Conservation (phyloP, 495 filamentous ascomycete species). For the Aspergillus mulundensis region DNA sequence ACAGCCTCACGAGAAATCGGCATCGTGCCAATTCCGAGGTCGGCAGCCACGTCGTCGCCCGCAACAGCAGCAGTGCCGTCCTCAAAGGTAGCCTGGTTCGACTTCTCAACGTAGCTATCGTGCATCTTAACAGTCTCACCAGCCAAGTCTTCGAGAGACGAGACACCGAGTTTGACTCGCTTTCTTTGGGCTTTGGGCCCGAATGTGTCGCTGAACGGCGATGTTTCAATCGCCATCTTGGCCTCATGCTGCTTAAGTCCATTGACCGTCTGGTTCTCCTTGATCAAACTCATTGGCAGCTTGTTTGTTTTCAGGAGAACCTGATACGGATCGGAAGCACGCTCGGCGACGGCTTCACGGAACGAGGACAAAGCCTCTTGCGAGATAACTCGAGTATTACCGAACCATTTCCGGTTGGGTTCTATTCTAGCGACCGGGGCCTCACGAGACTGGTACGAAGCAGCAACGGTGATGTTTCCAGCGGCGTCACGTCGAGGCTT, state of each 20-base stretch:
- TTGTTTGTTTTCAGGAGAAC: constrained; percentile 94
- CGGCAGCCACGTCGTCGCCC: constrained; percentile 49
- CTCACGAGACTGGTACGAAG: constrained; percentile 75
- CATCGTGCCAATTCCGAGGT: constrained; percentile 44
- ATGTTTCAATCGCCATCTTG: constrained; percentile 86
- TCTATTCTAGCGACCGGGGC: constrained; percentile 84
- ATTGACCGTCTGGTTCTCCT: constrained; percentile 60
- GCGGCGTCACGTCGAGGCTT: constrained; percentile 68
- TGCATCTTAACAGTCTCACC: constrained; percentile 72
- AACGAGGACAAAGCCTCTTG: constrained; percentile 72
- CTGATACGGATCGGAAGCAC: constrained; percentile 84
- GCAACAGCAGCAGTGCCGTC: constrained; percentile 59
- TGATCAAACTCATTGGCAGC: constrained; percentile 77
- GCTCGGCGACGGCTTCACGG: constrained; percentile 87
- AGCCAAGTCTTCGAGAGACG: constrained; percentile 75
- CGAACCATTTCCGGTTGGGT: constrained; percentile 87
- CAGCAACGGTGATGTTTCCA: constrained; percentile 77
- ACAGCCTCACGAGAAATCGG: constrained; percentile 78
- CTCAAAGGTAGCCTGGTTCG: constrained; percentile 66
- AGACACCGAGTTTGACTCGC: constrained; percentile 79
- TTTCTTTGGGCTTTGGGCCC: constrained; percentile 92
- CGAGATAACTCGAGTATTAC: constrained; percentile 66
- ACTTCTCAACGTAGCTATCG: constrained; percentile 70
- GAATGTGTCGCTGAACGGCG: constrained; percentile 84
- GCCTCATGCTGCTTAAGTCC: constrained; percentile 88